phyloP scores from a whole-genome alignment of 306 rosid genomes.

The Sophora flavescens region DNA sequence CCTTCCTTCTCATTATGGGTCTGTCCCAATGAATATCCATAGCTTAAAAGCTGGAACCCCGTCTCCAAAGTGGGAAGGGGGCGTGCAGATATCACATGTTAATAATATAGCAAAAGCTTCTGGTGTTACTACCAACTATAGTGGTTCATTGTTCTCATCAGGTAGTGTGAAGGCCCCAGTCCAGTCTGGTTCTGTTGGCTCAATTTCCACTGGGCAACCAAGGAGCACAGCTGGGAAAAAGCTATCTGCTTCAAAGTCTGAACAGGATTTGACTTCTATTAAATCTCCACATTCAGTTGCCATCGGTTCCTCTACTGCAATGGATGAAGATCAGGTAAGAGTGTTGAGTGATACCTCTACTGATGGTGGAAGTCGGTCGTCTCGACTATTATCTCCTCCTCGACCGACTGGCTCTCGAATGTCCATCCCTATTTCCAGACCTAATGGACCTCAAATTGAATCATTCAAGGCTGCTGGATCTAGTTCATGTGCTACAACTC shows the following conservation, averaged over 20 bases:
- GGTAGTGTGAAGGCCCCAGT: constrained; percentile 72
- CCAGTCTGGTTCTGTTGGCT: constrained; percentile 75
- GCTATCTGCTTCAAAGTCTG: constrained; percentile 90
- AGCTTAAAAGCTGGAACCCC: constrained; percentile 67
- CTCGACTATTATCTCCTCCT: constrained; percentile 81
- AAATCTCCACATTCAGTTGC: constrained; percentile 78
- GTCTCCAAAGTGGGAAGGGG: constrained; percentile 89
- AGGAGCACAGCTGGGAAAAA: constrained; percentile 66
- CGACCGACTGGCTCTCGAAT: constrained; percentile 62
- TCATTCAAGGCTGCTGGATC: constrained; percentile 70
- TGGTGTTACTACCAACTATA: constrained; percentile 56
- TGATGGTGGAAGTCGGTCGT: constrained; percentile 69
- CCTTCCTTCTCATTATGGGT: constrained; percentile 70
- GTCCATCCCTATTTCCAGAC: constrained; percentile 58
- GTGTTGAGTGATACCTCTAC: constrained; percentile 68
- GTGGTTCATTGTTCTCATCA: constrained; percentile 67
- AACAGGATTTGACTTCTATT: constrained; percentile 90
- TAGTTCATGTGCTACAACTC: constrained; percentile 68
- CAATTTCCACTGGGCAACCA: constrained; percentile 67
- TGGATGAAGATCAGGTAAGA: constrained; percentile 83
- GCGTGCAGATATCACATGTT: constrained; percentile 67
- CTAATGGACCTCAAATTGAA: constrained; percentile 70
- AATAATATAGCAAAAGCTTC: constrained; percentile 59
- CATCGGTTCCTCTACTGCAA: constrained; percentile 61
- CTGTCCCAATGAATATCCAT: constrained; percentile 65